Evolutionary conservation across 2,329 filamentous ascomycete species (phyloP).

Genomic region (Chalaropsis ovoidea): DNA sequence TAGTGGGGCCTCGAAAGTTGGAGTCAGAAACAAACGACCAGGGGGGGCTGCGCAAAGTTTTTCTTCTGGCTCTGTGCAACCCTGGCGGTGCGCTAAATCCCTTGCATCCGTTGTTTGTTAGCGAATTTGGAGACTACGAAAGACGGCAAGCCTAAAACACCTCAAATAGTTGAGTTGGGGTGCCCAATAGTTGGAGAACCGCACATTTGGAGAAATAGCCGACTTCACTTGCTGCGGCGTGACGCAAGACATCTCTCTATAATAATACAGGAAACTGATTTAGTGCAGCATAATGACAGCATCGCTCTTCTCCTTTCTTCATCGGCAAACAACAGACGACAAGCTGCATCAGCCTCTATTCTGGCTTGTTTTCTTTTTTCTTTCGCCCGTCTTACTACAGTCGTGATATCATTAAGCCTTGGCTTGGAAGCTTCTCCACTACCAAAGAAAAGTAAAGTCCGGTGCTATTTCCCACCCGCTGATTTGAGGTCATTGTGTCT

Average conservation of each 20-base stretch:
- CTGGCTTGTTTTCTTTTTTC: background rate
- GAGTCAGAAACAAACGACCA: no score
- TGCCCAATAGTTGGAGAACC: background rate
- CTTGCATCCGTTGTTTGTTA: background rate
- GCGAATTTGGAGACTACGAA: background rate
- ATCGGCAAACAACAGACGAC: background rate
- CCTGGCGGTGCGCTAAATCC: background rate
- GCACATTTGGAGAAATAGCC: background rate
- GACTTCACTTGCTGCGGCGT: background rate
- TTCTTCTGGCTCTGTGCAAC: no score
- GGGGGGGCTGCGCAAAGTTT: no score
- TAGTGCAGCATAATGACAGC: background rate
- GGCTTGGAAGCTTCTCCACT: background rate
- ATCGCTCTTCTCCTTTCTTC: background rate
- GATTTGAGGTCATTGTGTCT: background rate
- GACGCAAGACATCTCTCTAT: background rate
- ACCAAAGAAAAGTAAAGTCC: background rate
- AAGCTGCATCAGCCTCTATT: background rate
- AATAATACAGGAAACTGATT: no score
- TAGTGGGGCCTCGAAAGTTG: no score
- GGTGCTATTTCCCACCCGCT: no score
- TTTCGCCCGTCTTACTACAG: background rate
- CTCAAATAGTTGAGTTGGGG: no score
- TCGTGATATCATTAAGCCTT: background rate
- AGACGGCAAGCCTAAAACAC: background rate